Percentiles rank a stretch among this genome's conserved stretches.
Evolutionary conservation across 306 rosid species (phyloP).

Genomic region (Cicer bijugum): DNA sequence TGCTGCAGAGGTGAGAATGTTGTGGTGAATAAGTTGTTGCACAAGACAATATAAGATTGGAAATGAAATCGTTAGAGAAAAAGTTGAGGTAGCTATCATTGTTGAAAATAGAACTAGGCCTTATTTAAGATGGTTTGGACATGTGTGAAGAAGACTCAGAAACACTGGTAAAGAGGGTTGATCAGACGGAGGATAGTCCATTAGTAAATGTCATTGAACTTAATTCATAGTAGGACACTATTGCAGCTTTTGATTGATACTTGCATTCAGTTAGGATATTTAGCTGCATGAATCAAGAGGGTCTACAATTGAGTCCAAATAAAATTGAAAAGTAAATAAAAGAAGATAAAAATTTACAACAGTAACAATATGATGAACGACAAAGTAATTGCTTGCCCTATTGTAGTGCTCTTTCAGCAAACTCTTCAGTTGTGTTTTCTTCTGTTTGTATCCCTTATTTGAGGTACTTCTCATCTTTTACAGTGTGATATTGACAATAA

Average conservation of each 20-base stretch:
- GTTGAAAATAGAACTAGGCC: not conserved
- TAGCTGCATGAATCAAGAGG: constrained; percentile 22
- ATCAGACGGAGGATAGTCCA: not conserved
- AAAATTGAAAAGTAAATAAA: constrained; percentile 6
- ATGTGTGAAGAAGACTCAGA: not conserved
- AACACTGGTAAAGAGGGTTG: not conserved
- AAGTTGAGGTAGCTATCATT: not conserved
- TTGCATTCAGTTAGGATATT: constrained; percentile 1
- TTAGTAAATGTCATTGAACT: not conserved
- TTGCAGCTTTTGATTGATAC: not conserved
- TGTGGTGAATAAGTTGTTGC: constrained; percentile 11
- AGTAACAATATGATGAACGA: not conserved
- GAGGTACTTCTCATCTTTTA: constrained; percentile 26
- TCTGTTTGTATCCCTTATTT: constrained; percentile 37
- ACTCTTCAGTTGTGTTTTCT: constrained; percentile 22
- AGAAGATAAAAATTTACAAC: not conserved
- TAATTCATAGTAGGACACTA: not conserved
- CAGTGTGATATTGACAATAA: not conserved
- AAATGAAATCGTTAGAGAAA: not conserved
- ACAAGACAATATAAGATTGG: not conserved
- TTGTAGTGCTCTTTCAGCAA: constrained; percentile 3
- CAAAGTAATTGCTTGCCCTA: constrained; percentile 28
- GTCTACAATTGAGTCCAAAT: constrained; percentile 1
- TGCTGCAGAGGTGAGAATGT: not conserved
- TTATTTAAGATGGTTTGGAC: not conserved